Conservation (phyloP, 2,329 filamentous ascomycete species). For the Trichoderma oligosporum region DNA sequence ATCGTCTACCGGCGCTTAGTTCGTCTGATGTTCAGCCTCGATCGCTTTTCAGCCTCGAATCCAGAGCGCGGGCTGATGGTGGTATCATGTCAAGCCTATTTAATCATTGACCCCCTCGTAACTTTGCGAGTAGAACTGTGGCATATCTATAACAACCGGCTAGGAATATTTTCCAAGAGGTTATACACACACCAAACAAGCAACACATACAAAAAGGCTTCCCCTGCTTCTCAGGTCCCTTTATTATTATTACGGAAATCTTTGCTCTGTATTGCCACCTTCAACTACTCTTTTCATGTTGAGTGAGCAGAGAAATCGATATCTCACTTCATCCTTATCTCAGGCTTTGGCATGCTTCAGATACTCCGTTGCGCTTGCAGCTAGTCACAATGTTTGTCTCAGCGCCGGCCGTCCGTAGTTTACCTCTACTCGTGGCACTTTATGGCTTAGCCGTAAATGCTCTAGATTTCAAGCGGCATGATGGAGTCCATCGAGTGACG, state of each 20-base stretch:
- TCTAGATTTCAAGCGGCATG: slow-evolving; percentile 29
- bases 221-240: neutral
- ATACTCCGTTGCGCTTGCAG: neutral
- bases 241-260: neutral
- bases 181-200: neutral
- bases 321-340: neutral
- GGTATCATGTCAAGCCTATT: neutral
- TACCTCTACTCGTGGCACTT: neutral
- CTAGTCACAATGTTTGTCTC: neutral
- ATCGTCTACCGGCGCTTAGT: slow-evolving; percentile 15
- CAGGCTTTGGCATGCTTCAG: neutral
- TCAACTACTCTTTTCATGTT: neutral
- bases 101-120: slow-evolving; percentile 11
- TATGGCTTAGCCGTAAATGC: slow-evolving; percentile 18
- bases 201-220: neutral
- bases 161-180: neutral
- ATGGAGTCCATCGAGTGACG: slow-evolving; percentile 32
- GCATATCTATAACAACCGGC: neutral
- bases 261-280: neutral
- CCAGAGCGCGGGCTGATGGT: neutral
- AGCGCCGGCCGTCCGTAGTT: neutral
- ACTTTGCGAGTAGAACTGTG: neutral
- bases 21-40: slow-evolving; percentile 11
- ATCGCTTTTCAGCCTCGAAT: slow-evolving; percentile 13
- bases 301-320: neutral